These are phyloP conservation scores for Mucuna pruriens DNA, from an alignment of 306 rosid genomes.

Conservation along the genomic window DNA sequence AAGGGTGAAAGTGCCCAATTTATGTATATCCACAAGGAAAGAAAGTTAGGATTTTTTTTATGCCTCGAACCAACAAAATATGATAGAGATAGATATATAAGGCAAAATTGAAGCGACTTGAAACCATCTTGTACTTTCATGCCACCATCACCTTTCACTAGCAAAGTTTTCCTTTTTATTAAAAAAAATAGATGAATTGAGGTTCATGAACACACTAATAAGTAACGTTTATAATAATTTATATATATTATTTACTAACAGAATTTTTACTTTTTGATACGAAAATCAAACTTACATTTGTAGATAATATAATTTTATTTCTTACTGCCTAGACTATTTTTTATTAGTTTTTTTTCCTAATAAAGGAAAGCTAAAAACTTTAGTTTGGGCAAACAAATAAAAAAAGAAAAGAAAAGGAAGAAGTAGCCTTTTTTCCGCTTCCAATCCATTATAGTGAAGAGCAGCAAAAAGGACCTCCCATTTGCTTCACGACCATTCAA, in stretches of 20 bases:
- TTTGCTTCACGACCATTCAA: conserved; percentile 49
- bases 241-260: no score
- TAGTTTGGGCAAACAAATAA: background rate
- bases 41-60: conserved; percentile 32
- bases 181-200: no score
- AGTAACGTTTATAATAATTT: no score
- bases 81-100: conserved; percentile 26
- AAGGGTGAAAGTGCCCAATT: conserved; percentile 29
- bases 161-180: no score
- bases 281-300: no score
- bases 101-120: conserved; percentile 37
- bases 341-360: no score
- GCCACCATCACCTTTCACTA: conserved; percentile 53
- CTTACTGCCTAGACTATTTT: no score
- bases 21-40: conserved; percentile 31
- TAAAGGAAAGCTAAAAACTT: conserved; percentile 32
- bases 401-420: background rate
- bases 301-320: no score
- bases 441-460: conserved; percentile 20
- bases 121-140: conserved; percentile 52
- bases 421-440: conserved; percentile 31
- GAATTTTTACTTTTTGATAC: no score
- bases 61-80: conserved; percentile 41
- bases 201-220: no score
- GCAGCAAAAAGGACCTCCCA: conserved; percentile 19